Conservation (phyloP, 352 stramenopile species). For the Blastocystis sp. region DNA sequence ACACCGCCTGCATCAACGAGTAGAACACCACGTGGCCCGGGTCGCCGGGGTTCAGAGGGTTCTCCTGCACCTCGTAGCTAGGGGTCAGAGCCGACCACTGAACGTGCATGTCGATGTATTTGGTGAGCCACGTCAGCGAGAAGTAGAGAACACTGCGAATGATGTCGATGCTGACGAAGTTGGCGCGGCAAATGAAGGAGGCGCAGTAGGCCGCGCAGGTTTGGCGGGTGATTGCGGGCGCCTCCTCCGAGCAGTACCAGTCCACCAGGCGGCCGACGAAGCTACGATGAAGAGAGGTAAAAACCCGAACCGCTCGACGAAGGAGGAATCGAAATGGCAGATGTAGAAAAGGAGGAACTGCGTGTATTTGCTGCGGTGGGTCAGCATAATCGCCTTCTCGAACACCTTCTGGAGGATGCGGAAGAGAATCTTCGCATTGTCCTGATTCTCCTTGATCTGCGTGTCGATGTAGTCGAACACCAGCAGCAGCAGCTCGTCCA, state of each 20-base stretch:
- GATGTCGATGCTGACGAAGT: constrained; percentile 86
- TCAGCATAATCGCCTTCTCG: constrained; percentile 72
- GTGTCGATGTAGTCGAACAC: constrained; percentile 82
- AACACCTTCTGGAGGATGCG: constrained; percentile 74
- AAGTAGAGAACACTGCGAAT: constrained; percentile 87
- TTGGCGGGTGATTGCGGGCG: constrained; percentile 83
- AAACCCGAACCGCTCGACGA: constrained; percentile 73
- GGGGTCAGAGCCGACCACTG: constrained; percentile 21
- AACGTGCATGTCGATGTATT: constrained; percentile 82
- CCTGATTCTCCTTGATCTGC: constrained; percentile 1
- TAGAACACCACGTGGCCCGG: constrained; percentile 78
- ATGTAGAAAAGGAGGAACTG: constrained; percentile 86
- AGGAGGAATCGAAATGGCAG: constrained; percentile 72
- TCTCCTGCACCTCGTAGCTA: constrained; percentile 73
- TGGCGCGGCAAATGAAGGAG: constrained; percentile 89
- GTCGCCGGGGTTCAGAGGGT: constrained; percentile 72
- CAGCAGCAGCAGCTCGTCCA: constrained; percentile 83
- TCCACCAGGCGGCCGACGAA: constrained; percentile 73
- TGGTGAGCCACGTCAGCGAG: constrained; percentile 87
- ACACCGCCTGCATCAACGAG: constrained; percentile 87
- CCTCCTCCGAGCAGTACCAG: constrained; percentile 66
- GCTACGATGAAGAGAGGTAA: constrained; percentile 80
- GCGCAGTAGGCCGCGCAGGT: constrained; percentile 89
- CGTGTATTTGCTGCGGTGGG: constrained; percentile 86
- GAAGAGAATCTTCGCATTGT: constrained; percentile 66